Percentiles rank a stretch among this genome's conserved stretches.
Evolutionary conservation across 2,329 filamentous ascomycete genomes (phyloP).

Genomic region (Exserohilum turcica): DNA sequence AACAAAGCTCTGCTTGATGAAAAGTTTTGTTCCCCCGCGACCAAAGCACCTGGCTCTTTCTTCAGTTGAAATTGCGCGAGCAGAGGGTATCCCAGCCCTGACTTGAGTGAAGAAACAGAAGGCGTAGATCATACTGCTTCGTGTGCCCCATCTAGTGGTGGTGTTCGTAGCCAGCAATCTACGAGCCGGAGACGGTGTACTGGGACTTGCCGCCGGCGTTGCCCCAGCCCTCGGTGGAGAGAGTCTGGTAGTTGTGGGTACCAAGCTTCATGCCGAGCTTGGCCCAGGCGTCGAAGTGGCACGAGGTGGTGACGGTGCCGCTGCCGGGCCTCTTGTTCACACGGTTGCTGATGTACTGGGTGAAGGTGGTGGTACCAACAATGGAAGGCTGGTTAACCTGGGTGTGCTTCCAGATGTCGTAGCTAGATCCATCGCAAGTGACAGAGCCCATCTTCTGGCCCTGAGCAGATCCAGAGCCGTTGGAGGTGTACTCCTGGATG

Average conservation of each 20-base stretch:
- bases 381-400: slow-evolving; percentile 54
- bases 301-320: slow-evolving; percentile 38
- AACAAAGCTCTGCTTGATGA: not conserved
- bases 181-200: slow-evolving; percentile 32
- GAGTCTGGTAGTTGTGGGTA: slow-evolving; percentile 37
- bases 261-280: slow-evolving; percentile 35
- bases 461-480: slow-evolving; percentile 46
- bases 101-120: too few species aligned
- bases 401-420: slow-evolving; percentile 40
- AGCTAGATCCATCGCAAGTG: slow-evolving; percentile 36
- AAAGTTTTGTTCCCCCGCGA: too few species aligned
- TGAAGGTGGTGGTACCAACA: slow-evolving; percentile 55
- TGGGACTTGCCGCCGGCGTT: slow-evolving; percentile 35
- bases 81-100: too few species aligned
- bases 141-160: not conserved
- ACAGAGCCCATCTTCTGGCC: slow-evolving; percentile 35
- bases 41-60: too few species aligned
- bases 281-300: slow-evolving; percentile 40
- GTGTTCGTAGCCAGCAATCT: not conserved
- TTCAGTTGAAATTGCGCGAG: too few species aligned
- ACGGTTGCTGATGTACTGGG: slow-evolving; percentile 55
- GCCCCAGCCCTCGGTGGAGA: slow-evolving; percentile 38
- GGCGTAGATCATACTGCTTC: too few species aligned
- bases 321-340: slow-evolving; percentile 33
- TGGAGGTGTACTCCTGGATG: slow-evolving; percentile 55